Evolutionary conservation across 202 grass and related monocot genomes (phyloP), one percentile per base, ranked within the genome.

Genomic region (Carex sylvatica): DNA sequence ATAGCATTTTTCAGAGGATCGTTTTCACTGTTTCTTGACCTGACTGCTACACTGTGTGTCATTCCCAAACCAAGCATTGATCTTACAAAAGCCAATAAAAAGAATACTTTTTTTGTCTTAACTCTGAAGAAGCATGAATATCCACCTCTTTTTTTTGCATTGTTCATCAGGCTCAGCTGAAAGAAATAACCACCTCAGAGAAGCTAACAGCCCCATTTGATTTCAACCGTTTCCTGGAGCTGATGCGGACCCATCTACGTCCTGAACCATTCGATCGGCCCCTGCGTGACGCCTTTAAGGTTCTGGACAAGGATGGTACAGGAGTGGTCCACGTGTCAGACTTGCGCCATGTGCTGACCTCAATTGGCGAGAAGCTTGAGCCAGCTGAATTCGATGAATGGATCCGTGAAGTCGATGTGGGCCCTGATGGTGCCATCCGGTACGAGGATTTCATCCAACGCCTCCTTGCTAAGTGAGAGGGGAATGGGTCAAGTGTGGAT

Each of bases 201-300:
- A 83, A 78, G 65, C 74, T 86, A 40, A 89, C 83, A 54, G 68
- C 83, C 2, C 84, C 88, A 23, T 86, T 86, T 40, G 84, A 86
- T 71, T 87, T 90, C 84, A 72, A 71, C 54, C 88, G 84, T 15
- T 90, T 90, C 65, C 84, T 90, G 40, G 84, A 84, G 1, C 84
- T 90, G 35, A 90, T 90, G 88, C 71, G 56, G 19, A 36, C 64
- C 22, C 46, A 86, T 72, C 84, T 82, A 40, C 67, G 55, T 6
- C 82, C 82, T 0, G 82, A 84, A 55, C 82, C 82, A 6, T 84
- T 84, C 9, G 82, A 84, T 40, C 30, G 55, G 19, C 82, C 82
- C 19, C 36, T 84, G 14, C 67, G 82, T 22, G 82, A 84, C 15
- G 82, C 82, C 53, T 84, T 84, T 36, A 74, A 76, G 55, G 82